phyloP scores from a whole-genome alignment of 257 asterid species.

The Anisodus tanguticus region DNA sequence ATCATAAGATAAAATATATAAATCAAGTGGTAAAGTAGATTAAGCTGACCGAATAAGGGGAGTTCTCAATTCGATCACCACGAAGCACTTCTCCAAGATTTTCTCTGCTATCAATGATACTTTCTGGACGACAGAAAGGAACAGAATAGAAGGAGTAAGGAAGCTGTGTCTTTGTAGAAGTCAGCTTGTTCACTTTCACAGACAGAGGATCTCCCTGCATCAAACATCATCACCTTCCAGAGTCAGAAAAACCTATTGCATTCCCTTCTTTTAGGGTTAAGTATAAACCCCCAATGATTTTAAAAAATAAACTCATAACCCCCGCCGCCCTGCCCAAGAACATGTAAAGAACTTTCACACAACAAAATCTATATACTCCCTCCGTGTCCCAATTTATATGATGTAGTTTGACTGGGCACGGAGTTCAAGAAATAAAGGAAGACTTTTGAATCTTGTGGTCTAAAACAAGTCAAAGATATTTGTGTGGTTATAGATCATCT shows the following conservation, averaged over 20 bases:
- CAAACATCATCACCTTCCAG: not conserved
- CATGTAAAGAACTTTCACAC: not conserved
- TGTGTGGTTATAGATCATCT: too few relatives aligned
- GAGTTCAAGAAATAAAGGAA: too few relatives aligned
- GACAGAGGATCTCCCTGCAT: constrained; percentile 64
- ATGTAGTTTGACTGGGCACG: too few relatives aligned
- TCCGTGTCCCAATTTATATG: not conserved
- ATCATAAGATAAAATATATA: constrained; percentile 12
- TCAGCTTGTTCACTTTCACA: constrained; percentile 79
- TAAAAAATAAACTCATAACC: not conserved
- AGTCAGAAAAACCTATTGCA: not conserved
- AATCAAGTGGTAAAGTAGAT: constrained; percentile 6
- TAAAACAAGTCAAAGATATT: too few relatives aligned
- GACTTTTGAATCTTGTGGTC: too few relatives aligned
- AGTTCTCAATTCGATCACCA: constrained; percentile 84
- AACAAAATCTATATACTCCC: not conserved
- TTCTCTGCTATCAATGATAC: constrained; percentile 71
- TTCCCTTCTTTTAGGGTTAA: not conserved
- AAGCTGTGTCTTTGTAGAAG: constrained; percentile 78
- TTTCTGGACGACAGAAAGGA: constrained; percentile 62
- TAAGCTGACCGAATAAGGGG: constrained; percentile 60
- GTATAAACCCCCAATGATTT: not conserved
- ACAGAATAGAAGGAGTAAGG: constrained; percentile 74
- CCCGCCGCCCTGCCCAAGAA: constrained; percentile 1
- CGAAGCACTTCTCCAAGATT: constrained; percentile 86